phyloP scores from a whole-genome alignment of 768 basidiomycete species.

The Hericium erinaceus region DNA sequence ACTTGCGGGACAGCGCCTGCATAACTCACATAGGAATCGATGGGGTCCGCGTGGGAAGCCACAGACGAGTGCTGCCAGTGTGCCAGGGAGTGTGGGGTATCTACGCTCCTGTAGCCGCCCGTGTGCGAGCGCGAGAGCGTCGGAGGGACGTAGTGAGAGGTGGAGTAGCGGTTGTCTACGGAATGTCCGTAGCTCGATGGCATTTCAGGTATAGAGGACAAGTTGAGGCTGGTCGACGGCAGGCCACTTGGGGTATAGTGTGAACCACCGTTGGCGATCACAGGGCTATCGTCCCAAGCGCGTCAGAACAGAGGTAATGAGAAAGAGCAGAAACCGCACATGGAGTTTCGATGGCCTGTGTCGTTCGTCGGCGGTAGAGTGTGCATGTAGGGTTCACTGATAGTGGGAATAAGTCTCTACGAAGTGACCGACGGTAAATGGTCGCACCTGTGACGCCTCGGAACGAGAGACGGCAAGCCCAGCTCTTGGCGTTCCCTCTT shows the following conservation, averaged over 20 bases:
- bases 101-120: background rate
- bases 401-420: no score
- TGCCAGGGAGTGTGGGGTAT: background rate
- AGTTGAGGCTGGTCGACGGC: no score
- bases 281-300: no score
- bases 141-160: background rate
- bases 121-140: background rate
- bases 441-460: constrained; percentile 33
- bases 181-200: background rate
- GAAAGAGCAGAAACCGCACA: background rate
- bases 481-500: constrained; percentile 36
- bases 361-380: background rate
- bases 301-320: no score
- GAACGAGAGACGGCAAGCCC: constrained; percentile 26
- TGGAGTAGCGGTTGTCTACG: background rate
- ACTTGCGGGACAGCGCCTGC: no score
- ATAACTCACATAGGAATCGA: background rate
- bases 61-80: background rate
- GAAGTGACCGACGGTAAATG: no score
- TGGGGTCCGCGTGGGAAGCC: background rate
- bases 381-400: background rate
- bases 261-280: no score
- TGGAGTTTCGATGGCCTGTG: background rate
- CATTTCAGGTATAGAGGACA: background rate
- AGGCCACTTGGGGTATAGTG: no score